Evolutionary conservation across 306 rosid genomes (phyloP).

Genomic region (Corylus heterophylla): DNA sequence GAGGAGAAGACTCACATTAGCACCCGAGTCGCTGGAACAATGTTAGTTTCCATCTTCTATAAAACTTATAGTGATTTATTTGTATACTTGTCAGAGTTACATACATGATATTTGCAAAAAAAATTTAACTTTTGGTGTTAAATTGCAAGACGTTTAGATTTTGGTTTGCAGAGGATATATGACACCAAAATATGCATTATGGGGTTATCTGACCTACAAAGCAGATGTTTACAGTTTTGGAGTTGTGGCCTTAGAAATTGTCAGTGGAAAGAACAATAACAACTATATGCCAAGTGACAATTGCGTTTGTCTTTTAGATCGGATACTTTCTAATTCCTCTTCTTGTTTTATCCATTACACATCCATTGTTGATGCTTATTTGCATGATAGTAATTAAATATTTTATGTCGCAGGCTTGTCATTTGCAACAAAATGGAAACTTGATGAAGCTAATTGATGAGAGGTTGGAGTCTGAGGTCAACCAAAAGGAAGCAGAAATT

Average conservation of each 20-base stretch:
- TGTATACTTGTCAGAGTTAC: background rate
- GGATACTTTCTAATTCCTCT: conserved; percentile 37
- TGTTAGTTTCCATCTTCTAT: conserved; percentile 37
- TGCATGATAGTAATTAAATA: background rate
- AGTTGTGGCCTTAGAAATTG: conserved; percentile 63
- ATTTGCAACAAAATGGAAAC: conserved; percentile 45
- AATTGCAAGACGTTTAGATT: background rate
- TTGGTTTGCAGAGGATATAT: conserved; percentile 63
- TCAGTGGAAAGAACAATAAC: conserved; percentile 65
- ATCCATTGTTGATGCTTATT: background rate
- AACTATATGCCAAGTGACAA: conserved; percentile 43
- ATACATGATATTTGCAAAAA: background rate
- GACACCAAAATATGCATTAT: conserved; percentile 78
- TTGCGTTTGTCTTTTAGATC: conserved; percentile 65
- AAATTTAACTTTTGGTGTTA: background rate
- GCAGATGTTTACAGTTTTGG: conserved; percentile 84
- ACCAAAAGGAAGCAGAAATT: conserved; percentile 52
- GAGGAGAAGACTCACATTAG: conserved; percentile 70
- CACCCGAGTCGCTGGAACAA: conserved; percentile 79
- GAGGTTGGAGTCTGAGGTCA: conserved; percentile 39
- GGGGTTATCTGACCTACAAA: conserved; percentile 67
- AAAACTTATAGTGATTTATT: background rate
- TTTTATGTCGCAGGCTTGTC: conserved; percentile 57
- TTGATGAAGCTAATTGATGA: conserved; percentile 58
- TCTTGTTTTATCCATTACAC: background rate